phyloP scores from a whole-genome alignment of 495 filamentous ascomycete species.

The Usnea hakonensis region DNA sequence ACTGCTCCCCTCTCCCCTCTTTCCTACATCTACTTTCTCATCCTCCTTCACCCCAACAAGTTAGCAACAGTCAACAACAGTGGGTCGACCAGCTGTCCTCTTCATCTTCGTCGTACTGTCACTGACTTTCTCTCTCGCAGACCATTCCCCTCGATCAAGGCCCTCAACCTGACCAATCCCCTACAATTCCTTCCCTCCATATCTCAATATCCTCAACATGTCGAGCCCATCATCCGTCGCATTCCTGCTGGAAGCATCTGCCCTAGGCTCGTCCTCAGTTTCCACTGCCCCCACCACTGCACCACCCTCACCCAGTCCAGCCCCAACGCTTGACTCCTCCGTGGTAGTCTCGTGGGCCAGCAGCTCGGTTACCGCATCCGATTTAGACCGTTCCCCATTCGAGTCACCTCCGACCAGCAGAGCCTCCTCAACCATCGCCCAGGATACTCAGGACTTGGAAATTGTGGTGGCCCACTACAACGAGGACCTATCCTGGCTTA shows the following conservation, averaged over 20 bases:
- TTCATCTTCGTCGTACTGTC: too few species aligned
- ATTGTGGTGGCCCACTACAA: constrained; percentile 21
- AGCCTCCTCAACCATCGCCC: neutral
- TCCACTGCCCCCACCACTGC: too few species aligned
- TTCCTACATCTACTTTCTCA: too few species aligned
- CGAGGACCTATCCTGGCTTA: constrained; percentile 18
- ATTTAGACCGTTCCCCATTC: neutral
- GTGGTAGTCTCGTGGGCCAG: neutral
- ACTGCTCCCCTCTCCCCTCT: too few species aligned
- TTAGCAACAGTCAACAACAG: too few species aligned
- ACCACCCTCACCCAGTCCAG: neutral
- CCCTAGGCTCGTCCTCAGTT: neutral
- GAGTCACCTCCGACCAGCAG: neutral
- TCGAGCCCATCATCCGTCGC: neutral
- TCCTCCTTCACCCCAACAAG: too few species aligned
- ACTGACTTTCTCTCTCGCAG: too few species aligned
- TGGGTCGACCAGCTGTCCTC: too few species aligned
- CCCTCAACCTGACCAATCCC: neutral
- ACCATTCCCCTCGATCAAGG: too few species aligned
- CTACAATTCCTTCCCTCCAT: neutral
- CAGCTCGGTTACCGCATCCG: neutral
- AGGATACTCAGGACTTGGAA: neutral
- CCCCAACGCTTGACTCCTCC: neutral
- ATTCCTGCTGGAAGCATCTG: neutral
- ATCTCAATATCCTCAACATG: neutral